Evolutionary conservation across 495 filamentous ascomycete species (phyloP).

Genomic region (Acidomyces sp.): DNA sequence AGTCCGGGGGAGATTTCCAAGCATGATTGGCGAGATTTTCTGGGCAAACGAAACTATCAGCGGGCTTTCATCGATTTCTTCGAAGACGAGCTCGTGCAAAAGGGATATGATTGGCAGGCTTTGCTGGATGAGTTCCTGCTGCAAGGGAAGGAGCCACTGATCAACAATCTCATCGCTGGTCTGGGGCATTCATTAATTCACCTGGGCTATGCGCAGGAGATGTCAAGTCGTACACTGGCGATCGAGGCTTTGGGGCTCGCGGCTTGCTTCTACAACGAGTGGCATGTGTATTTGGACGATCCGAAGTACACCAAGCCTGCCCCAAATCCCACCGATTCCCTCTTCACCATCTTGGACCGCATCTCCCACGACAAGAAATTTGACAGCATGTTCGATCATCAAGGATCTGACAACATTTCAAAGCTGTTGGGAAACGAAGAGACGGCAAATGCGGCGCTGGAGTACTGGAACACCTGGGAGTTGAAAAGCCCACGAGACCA

Average conservation of each 20-base stretch:
- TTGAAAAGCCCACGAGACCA: conserved; percentile 50
- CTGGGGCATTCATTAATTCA: conserved; percentile 85
- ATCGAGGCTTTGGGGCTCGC: conserved; percentile 70
- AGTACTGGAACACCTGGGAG: conserved; percentile 81
- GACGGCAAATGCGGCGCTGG: conserved; percentile 48
- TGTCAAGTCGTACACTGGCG: conserved; percentile 62
- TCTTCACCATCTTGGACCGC: conserved; percentile 52
- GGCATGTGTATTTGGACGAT: conserved; percentile 70
- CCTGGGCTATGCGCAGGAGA: conserved; percentile 74
- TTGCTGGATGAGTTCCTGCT: conserved; percentile 66
- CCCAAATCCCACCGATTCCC: conserved; percentile 36
- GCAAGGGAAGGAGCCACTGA: conserved; percentile 58
- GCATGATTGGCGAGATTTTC: conserved; percentile 73
- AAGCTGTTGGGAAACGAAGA: conserved; percentile 56
- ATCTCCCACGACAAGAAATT: conserved; percentile 41
- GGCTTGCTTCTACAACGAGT: conserved; percentile 55
- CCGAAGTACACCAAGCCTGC: conserved; percentile 47
- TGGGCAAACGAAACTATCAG: conserved; percentile 67
- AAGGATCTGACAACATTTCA: conserved; percentile 50
- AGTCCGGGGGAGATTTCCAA: conserved; percentile 69
- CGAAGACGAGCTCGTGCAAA: conserved; percentile 66
- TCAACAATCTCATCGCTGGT: conserved; percentile 63
- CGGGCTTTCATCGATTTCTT: conserved; percentile 85
- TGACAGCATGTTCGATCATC: conserved; percentile 44
- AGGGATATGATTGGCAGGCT: conserved; percentile 71